Conservation (phyloP, 2,329 filamentous ascomycete species). For the Harringtonia lauricola region DNA sequence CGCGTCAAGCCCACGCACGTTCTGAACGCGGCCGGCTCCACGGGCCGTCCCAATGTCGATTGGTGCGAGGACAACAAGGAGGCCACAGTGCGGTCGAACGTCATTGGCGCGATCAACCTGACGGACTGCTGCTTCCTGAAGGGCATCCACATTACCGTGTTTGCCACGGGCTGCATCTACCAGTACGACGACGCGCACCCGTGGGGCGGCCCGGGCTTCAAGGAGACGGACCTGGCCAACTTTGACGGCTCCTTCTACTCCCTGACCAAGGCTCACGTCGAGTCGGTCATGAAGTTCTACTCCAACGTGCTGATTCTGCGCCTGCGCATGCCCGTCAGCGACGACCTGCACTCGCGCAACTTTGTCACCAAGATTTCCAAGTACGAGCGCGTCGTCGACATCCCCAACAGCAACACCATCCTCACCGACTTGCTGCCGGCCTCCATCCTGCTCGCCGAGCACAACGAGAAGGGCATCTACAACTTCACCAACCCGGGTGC, state of each 20-base stretch:
- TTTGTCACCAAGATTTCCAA: conserved; percentile 59
- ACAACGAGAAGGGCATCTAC: conserved; percentile 65
- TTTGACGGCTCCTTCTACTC: conserved; percentile 60
- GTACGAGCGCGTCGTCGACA: conserved; percentile 55
- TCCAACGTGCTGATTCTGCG: conserved; percentile 51
- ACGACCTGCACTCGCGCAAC: conserved; percentile 54
- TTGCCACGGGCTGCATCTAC: conserved; percentile 59
- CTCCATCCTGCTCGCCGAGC: conserved; percentile 81
- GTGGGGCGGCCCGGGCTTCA: conserved; percentile 47
- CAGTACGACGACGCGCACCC: conserved; percentile 50
- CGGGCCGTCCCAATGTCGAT: conserved; percentile 57
- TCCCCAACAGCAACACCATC: conserved; percentile 59
- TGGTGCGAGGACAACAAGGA: conserved; percentile 63
- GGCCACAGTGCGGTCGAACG: conserved; percentile 56
- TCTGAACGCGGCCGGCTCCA: conserved; percentile 55
- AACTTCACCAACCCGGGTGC: conserved; percentile 63
- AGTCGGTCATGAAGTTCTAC: conserved; percentile 53
- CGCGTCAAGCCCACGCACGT: conserved; percentile 53
- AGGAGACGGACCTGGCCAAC: conserved; percentile 52
- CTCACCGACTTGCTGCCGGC: conserved; percentile 53
- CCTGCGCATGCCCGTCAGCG: conserved; percentile 58
- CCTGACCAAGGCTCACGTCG: conserved; percentile 53
- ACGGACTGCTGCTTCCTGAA: conserved; percentile 48
- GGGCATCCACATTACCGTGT: conserved; percentile 52
- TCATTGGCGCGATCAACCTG: conserved; percentile 52